Evolutionary conservation across 768 basidiomycete genomes (phyloP).

Genomic region (Leucocoprinus sp.): DNA sequence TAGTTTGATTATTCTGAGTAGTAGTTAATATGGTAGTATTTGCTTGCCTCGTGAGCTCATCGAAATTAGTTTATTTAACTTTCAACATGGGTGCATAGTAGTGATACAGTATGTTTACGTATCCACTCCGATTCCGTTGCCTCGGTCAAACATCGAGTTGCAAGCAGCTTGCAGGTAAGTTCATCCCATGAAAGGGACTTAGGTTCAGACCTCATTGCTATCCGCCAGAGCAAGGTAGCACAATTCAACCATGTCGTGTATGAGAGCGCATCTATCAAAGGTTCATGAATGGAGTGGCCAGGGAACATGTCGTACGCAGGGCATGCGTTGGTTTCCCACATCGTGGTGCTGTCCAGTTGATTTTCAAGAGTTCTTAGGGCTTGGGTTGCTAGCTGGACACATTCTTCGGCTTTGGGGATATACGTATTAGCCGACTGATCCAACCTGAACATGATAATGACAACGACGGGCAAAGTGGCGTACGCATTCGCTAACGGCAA

Average conservation of each 20-base stretch:
- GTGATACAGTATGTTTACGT: constrained; percentile 1
- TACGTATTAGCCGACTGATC: background rate
- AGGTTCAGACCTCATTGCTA: background rate
- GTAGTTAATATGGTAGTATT: too few relatives aligned
- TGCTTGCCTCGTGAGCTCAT: too few relatives aligned
- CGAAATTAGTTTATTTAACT: too few relatives aligned
- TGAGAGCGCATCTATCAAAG: background rate
- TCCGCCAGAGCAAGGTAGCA: constrained; percentile 5
- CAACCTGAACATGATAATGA: constrained; percentile 1
- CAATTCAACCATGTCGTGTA: background rate
- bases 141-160: background rate
- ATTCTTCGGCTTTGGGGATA: background rate
- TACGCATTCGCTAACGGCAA: background rate
- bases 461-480: background rate
- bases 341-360: background rate
- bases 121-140: background rate
- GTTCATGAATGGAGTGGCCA: constrained; percentile 1
- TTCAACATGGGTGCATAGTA: background rate
- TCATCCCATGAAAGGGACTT: constrained; percentile 1
- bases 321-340: background rate
- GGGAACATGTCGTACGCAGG: background rate
- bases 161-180: constrained; percentile 3
- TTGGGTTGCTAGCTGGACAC: background rate
- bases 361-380: background rate
- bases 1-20: too few relatives aligned